Evolutionary conservation across 2,329 filamentous ascomycete genomes (phyloP).

Genomic region (Colletotrichum sp.): DNA sequence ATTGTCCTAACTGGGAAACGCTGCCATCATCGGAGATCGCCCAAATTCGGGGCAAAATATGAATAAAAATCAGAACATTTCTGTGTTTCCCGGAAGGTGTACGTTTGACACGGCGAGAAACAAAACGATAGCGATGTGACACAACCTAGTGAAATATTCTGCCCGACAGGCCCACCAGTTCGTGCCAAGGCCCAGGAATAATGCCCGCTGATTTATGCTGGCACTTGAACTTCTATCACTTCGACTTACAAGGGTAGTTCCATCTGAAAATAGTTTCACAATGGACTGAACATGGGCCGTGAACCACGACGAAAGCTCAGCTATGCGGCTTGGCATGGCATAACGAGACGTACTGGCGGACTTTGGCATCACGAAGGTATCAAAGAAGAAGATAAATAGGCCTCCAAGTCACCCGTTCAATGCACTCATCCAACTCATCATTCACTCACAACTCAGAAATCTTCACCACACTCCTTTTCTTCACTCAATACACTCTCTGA

Average conservation of each 20-base stretch:
- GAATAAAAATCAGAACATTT: accelerated
- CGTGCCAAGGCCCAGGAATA: neutral
- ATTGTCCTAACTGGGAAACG: accelerated
- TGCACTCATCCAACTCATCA: neutral
- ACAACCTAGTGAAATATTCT: neutral
- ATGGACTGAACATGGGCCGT: neutral
- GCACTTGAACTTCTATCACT: neutral
- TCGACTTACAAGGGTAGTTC: neutral
- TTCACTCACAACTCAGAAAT: neutral
- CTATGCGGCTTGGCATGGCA: neutral
- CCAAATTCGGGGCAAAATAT: accelerated
- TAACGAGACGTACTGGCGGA: neutral
- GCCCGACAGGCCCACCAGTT: neutral
- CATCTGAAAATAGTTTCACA: neutral
- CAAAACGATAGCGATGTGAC: neutral
- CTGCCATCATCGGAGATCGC: accelerated
- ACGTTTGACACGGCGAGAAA: neutral
- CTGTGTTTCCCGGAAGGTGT: neutral
- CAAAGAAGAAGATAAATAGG: neutral
- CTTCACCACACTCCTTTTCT: neutral
- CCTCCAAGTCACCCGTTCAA: neutral
- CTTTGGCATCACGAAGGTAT: neutral
- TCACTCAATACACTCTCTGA: neutral
- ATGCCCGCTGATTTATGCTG: neutral
- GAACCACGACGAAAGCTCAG: neutral